Conservation (phyloP, 2,329 filamentous ascomycete genomes). For the Aspergillus calidoustus region DNA sequence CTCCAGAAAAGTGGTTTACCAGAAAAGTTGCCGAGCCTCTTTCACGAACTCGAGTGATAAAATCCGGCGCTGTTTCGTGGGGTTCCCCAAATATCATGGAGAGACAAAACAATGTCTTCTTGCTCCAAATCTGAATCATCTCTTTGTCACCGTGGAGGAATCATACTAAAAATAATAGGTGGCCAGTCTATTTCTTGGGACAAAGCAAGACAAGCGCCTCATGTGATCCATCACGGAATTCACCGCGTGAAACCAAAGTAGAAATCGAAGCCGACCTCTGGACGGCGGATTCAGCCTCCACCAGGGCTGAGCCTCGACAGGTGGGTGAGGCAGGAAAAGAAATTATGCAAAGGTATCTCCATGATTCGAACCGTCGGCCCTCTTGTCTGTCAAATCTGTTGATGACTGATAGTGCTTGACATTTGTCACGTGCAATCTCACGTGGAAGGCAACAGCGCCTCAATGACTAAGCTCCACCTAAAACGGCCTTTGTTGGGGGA, state of each 20-base stretch:
- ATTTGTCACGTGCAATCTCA: too few species aligned
- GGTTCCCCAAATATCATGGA: neutral
- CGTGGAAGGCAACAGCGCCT: neutral
- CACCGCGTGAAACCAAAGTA: neutral
- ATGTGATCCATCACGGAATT: conserved; percentile 1
- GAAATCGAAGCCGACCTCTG: conserved; percentile 6
- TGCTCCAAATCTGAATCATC: conserved; percentile 5
- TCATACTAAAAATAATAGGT: neutral
- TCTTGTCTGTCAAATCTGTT: neutral
- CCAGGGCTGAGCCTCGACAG: too few species aligned
- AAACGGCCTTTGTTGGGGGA: conserved; percentile 11
- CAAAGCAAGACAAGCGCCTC: conserved; percentile 1
- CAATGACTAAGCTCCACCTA: neutral
- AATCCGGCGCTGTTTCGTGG: neutral
- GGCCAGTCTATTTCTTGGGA: neutral
- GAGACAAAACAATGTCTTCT: neutral
- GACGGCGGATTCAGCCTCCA: neutral
- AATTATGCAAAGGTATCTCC: neutral
- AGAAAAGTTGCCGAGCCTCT: neutral
- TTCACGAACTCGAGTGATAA: neutral
- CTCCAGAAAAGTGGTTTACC: neutral
- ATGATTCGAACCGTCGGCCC: conserved; percentile 4
- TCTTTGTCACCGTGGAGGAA: neutral
- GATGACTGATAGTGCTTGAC: conserved; percentile 9
- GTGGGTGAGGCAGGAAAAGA: neutral